Evolutionary conservation across 169 alveolate species (phyloP), one percentile per base, ranked within the genome.

Genomic region (Plasmodium falciparum): DNA sequence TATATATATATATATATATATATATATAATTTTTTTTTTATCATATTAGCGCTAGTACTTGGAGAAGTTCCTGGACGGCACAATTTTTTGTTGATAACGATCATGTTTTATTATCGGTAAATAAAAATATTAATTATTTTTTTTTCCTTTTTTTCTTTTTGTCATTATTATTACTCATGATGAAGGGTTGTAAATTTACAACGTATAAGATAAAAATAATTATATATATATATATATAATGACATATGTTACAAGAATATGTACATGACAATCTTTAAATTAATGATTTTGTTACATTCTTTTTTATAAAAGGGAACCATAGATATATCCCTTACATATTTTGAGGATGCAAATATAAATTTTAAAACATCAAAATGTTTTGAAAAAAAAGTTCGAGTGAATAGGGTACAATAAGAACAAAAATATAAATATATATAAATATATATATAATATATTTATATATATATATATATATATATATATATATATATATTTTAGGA

Each of bases 21-120:
- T 66, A 66, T 12, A 11, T 66, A 66, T 66, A 13, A 39, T 0
- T 6, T 29, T 65, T 15, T 76, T 54, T 76, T 65, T 6, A 12
- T 24, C 12, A 12, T 43, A 29, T 15, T 61, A 80, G 90, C 45
- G 80, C 90, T 15, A 80, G 90, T 54, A 67, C 90, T 17, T 80
- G 90, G 90, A 67, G 90, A 26, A 80, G 90, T 50, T 62, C 90
- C 15, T 80, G 90, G 90, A 39, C 52, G 26, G 90, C 70, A n/a
- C 67, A 59, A 8, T 80, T 80, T 69, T 80, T 80, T 67, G 24
- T 29, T 24, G 56, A 70, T 24, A 73, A 80, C 45, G 67, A 80
- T 6, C 74, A 80, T 22, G 65, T 69, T 22, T 54, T 43, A 15
- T 22, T 80, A 56, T 67, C 9, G 12, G 90, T 80, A 80, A 71